Conservation (phyloP, 2,329 filamentous ascomycete genomes). For the Claviceps lovelessii region DNA sequence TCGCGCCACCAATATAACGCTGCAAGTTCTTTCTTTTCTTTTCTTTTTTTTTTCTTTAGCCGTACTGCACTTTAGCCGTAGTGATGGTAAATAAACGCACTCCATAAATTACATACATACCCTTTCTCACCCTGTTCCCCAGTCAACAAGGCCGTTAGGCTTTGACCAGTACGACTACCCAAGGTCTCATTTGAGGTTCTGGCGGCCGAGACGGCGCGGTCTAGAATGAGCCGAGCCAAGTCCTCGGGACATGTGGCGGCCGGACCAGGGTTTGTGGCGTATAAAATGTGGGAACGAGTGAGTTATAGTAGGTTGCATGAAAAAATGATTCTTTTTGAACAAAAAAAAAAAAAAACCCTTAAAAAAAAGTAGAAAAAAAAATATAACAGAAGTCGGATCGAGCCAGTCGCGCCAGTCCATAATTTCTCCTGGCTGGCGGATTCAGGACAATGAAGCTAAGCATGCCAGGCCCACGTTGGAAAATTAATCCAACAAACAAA, state of each 20-base stretch:
- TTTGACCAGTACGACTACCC: too few relatives aligned
- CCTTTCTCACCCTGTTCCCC: background rate
- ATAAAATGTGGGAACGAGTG: background rate
- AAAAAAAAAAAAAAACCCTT: background rate
- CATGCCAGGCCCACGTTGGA: background rate
- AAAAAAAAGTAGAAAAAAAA: background rate
- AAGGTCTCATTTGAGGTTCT: background rate
- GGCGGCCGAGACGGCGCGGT: background rate
- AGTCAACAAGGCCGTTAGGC: background rate
- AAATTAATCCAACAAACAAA: background rate
- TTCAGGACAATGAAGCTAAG: background rate
- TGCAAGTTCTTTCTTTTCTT: background rate
- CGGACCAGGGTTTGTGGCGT: background rate
- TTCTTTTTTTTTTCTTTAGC: background rate
- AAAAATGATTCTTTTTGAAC: too few relatives aligned
- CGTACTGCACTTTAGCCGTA: background rate
- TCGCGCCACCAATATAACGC: background rate
- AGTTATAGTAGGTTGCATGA: too few relatives aligned
- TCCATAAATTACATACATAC: background rate
- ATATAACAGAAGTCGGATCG: background rate
- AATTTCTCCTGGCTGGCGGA: too few relatives aligned
- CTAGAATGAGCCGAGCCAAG: background rate
- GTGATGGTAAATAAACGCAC: background rate
- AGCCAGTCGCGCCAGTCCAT: background rate
- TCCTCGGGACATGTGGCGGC: slow-evolving; percentile 1